Percentiles rank a stretch among this genome's conserved stretches.
phyloP scores from a whole-genome alignment of 352 stramenopile genomes.

The Pythium dissimile region DNA sequence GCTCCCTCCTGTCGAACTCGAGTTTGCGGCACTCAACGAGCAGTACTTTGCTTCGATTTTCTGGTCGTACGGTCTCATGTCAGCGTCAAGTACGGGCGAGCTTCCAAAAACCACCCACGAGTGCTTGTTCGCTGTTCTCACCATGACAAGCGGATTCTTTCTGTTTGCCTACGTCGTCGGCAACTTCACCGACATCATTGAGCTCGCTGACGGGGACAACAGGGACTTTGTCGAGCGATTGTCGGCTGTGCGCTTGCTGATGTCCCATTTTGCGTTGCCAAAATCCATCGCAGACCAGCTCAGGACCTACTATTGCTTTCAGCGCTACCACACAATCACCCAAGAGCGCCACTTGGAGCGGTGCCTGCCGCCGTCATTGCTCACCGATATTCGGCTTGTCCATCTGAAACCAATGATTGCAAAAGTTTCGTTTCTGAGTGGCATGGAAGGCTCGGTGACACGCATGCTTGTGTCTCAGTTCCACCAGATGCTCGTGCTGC shows the following conservation, averaged over 20 bases:
- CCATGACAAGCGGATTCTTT: slow-evolving; percentile 42
- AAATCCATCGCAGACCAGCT: slow-evolving; percentile 31
- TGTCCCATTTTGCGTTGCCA: slow-evolving; percentile 39
- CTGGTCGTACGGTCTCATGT: slow-evolving; percentile 45
- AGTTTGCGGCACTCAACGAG: slow-evolving; percentile 14
- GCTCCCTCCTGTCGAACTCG: slow-evolving; percentile 26
- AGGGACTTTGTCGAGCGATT: slow-evolving; percentile 50
- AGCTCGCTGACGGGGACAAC: slow-evolving; percentile 43
- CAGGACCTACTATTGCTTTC: slow-evolving; percentile 49
- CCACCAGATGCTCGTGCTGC: slow-evolving; percentile 36
- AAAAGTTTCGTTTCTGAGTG: slow-evolving; percentile 48
- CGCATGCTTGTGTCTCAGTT: slow-evolving; percentile 53
- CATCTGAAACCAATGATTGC: slow-evolving; percentile 49
- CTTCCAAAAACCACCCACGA: slow-evolving; percentile 30
- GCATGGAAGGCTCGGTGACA: slow-evolving; percentile 44
- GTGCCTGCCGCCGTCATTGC: slow-evolving; percentile 42
- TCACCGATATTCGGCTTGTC: slow-evolving; percentile 51
- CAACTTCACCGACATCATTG: slow-evolving; percentile 47
- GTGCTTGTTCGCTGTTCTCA: slow-evolving; percentile 37
- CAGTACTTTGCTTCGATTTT: slow-evolving; percentile 39
- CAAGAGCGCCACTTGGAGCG: slow-evolving; percentile 41
- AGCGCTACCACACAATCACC: slow-evolving; percentile 51
- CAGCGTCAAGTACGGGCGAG: slow-evolving; percentile 34
- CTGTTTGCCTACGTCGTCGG: slow-evolving; percentile 44
- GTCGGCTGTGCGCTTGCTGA: slow-evolving; percentile 35